Evolutionary conservation across 306 rosid species (phyloP), one percentile per base, ranked within the genome.

Genomic region (Quillaja saponaria): DNA sequence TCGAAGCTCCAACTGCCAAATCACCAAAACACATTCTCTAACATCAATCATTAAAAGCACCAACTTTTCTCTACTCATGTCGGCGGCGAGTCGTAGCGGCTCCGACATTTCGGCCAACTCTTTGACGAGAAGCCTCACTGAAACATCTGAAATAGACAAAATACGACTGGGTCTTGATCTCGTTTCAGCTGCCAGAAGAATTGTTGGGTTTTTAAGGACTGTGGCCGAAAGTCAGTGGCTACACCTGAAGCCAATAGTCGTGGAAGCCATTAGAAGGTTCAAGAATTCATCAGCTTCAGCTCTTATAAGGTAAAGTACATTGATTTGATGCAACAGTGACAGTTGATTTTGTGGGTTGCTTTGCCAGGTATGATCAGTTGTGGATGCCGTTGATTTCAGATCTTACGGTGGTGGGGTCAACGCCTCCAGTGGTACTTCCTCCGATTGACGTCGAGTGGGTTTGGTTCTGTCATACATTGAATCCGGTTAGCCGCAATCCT

Each of bases 321-420:
- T 72, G 3, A 37, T 77, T 54, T 64, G 67, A 66, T 71, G 69
- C 20, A 10, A 67, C 64, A 55, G 58, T 41, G 21, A 11, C 31
- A 21, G 69, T 16, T 38, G 6, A 49, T 44, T 15, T 0, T 52
- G 49, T 63, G 40, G n/a, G n/a, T 46, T 52, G 13, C 34, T 73
- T 60, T 76, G 34, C 52, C 79, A 90, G 97, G 83, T 91, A 88
- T 56, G 78, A 21, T 68, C 76, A 86, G 73, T 62, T 86, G 51
- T 91, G 98, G 98, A 80, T 91, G 98, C 96, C 96, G 78, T 81
- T 91, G 90, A 62, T 91, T 47, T 78, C 94, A 75, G 88, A 91
- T 84, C 87, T 86, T 16, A 79, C 82, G 66, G 64, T 49, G 5
- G 53, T 21, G 10, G 76, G 75, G 16, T 65, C 82, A 21, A 1